A percentile compares a stretch with the other conserved stretches of the same genome.
Evolutionary conservation across 1,284 basidiomycete species (phyloP).

Genomic region (Tilletia walkeri): DNA sequence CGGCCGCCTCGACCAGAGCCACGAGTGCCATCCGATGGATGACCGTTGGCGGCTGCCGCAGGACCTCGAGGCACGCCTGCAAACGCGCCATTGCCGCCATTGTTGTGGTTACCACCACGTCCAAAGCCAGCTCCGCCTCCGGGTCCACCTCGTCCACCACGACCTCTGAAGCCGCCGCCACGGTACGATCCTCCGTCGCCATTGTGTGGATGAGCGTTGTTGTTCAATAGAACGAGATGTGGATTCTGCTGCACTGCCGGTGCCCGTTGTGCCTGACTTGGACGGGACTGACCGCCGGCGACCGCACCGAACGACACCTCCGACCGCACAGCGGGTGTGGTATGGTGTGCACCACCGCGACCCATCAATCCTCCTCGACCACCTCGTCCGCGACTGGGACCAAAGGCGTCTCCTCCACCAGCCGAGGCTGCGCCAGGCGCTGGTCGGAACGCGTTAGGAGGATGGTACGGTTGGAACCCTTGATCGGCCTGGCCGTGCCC

Average conservation of each 20-base stretch:
- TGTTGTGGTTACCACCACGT: no score
- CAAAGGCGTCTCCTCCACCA: background rate
- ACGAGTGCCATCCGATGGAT: background rate
- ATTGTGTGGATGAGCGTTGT: background rate
- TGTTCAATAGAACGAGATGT: background rate
- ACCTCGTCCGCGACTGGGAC: background rate
- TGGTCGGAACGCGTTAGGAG: conserved; percentile 10
- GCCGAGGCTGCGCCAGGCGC: background rate
- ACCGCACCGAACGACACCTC: background rate
- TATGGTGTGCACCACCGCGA: conserved; percentile 6
- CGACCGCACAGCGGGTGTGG: background rate
- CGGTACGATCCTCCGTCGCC: no score
- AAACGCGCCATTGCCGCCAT: no score
- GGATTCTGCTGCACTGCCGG: conserved; percentile 2
- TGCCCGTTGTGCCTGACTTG: background rate
- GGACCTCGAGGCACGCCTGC: conserved; percentile 3
- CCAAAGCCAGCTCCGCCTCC: no score
- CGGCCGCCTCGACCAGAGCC: conserved; percentile 2
- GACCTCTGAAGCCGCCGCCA: no score
- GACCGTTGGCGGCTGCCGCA: background rate
- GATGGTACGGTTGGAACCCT: background rate
- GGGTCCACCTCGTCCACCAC: no score
- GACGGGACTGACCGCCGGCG: background rate
- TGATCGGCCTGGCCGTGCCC: background rate
- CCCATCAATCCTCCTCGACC: background rate